Evolutionary conservation across 441 rosid species (phyloP).

Genomic region (Gossypium lobatum): DNA sequence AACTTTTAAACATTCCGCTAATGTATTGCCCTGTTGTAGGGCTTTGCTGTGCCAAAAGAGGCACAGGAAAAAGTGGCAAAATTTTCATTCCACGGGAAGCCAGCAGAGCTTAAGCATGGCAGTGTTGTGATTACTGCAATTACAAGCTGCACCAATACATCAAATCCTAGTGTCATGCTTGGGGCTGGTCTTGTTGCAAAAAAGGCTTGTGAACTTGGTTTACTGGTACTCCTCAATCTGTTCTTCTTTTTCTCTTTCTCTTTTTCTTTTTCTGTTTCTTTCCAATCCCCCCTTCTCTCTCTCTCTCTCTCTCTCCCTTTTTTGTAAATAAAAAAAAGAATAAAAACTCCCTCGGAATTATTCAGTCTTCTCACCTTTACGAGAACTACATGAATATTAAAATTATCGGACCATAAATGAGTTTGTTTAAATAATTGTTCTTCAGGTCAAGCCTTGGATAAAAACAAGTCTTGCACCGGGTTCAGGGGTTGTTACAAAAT

Average conservation of each 20-base stretch:
- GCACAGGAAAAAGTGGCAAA: slow-evolving; percentile 66
- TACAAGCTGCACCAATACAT: slow-evolving; percentile 98
- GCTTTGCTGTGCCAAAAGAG: slow-evolving; percentile 92
- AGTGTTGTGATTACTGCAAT: slow-evolving; percentile 99
- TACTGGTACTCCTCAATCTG: slow-evolving; percentile 43
- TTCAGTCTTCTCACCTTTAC: neutral
- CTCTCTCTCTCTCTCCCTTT: neutral
- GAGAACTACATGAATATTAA: neutral
- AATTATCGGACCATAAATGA: slow-evolving; percentile 9
- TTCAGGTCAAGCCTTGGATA: slow-evolving; percentile 95
- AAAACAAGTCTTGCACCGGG: slow-evolving; percentile 99
- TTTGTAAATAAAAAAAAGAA: neutral
- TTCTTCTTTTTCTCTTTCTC: neutral
- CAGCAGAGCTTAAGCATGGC: slow-evolving; percentile 91
- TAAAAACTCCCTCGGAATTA: neutral
- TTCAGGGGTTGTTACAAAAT: slow-evolving; percentile 96
- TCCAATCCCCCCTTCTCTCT: too few relatives aligned
- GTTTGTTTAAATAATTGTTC: slow-evolving; percentile 13
- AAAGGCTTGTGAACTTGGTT: slow-evolving; percentile 92
- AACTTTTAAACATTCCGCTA: neutral
- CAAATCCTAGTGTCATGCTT: slow-evolving; percentile 99
- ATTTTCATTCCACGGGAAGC: slow-evolving; percentile 79
- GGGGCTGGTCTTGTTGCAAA: slow-evolving; percentile 99
- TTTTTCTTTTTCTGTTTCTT: neutral
- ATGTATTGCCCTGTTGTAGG: slow-evolving; percentile 37